Percentiles rank a stretch among this genome's conserved stretches.
Evolutionary conservation across 2,329 filamentous ascomycete genomes (phyloP).

Genomic region (Aspergillus japonicus): DNA sequence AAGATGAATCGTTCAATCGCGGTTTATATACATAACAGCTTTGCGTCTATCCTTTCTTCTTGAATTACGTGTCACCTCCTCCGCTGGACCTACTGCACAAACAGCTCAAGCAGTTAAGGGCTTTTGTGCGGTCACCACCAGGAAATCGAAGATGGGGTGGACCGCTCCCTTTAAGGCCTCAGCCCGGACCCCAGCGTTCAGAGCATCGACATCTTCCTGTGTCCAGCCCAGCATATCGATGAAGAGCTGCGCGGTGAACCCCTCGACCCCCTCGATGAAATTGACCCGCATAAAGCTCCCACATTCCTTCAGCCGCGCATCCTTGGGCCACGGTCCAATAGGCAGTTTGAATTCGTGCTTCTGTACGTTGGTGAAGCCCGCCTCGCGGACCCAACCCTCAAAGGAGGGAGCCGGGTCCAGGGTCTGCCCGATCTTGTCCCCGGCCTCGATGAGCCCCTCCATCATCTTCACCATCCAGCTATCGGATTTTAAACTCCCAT

Average conservation of each 20-base stretch:
- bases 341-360: constrained; percentile 13
- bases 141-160: constrained; percentile 18
- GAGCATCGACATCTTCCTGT: constrained; percentile 9
- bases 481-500: constrained; percentile 11
- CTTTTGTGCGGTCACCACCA: constrained; percentile 16
- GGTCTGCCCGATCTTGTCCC: constrained; percentile 14
- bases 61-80: too few species aligned
- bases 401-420: constrained; percentile 20
- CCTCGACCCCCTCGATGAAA: constrained; percentile 19
- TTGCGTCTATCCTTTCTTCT: too few species aligned
- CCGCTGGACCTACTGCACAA: not conserved
- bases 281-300: constrained; percentile 16
- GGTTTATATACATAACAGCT: too few species aligned
- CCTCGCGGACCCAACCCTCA: constrained; percentile 10
- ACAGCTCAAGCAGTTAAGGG: not conserved
- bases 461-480: constrained; percentile 17
- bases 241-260: constrained; percentile 17
- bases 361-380: constrained; percentile 13
- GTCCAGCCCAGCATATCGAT: constrained; percentile 16
- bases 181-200: constrained; percentile 16
- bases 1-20: too few species aligned
- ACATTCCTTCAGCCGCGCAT: constrained; percentile 17
- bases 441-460: constrained; percentile 14
- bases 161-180: constrained; percentile 13
- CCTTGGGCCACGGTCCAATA: constrained; percentile 16